A percentile compares a stretch with the other conserved stretches of the same genome.
phyloP scores from a whole-genome alignment of 2,329 filamentous ascomycete species.

The Teratosphaeria pseudoeucalypti region DNA sequence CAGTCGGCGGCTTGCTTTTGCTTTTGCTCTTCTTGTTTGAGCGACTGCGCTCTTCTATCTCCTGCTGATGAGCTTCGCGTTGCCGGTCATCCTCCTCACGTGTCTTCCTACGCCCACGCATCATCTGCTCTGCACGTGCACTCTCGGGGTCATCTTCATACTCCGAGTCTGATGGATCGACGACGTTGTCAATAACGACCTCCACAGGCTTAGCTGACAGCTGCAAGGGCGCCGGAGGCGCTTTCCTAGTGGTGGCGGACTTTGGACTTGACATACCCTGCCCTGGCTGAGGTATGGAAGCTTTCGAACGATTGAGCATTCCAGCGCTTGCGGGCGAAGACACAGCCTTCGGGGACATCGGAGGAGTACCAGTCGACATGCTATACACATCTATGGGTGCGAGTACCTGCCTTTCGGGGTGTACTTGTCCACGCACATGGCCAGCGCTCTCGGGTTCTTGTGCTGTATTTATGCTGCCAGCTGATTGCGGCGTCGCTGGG shows the following conservation, averaged over 20 bases:
- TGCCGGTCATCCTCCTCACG: constrained; percentile 78
- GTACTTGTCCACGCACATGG: neutral
- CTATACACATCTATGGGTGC: neutral
- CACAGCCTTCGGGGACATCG: constrained; percentile 11
- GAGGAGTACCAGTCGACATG: constrained; percentile 9
- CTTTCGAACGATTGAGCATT: neutral
- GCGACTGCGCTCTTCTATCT: constrained; percentile 56
- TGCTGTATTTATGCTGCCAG: constrained; percentile 9
- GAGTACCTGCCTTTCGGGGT: neutral
- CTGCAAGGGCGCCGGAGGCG: constrained; percentile 74
- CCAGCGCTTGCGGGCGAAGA: constrained; percentile 1
- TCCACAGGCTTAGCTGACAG: constrained; percentile 36
- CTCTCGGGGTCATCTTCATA: constrained; percentile 62
- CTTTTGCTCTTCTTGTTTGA: constrained; percentile 62
- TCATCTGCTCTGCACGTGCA: constrained; percentile 20
- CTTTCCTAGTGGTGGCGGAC: constrained; percentile 40
- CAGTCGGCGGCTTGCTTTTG: constrained; percentile 33
- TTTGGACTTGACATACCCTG: constrained; percentile 10
- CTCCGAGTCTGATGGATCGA: constrained; percentile 66
- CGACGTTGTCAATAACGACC: constrained; percentile 23
- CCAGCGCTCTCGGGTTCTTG: constrained; percentile 8
- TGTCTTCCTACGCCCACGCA: constrained; percentile 68
- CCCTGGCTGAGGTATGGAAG: neutral
- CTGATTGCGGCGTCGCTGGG: constrained; percentile 15
- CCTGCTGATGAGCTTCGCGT: constrained; percentile 57